Conservation (phyloP, 768 basidiomycete species). For the Mrakia blollopis region DNA sequence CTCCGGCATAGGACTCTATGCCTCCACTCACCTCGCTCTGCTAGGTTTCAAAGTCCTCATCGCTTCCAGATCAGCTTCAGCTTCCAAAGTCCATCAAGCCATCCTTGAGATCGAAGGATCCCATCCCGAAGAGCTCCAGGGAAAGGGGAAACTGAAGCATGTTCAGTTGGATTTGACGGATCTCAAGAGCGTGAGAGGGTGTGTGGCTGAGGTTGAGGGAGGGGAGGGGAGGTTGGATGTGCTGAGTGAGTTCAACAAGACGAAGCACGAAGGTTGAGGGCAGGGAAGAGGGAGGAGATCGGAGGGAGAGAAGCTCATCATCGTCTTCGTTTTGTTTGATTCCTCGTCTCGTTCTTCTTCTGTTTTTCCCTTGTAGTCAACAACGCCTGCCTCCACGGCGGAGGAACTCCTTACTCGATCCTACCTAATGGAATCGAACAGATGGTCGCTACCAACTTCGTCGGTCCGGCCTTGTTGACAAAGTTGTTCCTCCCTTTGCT, state of each 20-base stretch:
- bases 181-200: not conserved
- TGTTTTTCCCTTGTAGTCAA: not conserved
- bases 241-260: not conserved
- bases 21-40: not conserved
- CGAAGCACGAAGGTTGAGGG: not conserved
- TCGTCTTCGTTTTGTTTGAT: too few species aligned
- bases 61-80: not conserved
- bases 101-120: not conserved
- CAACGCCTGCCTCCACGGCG: conserved; percentile 1
- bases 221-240: not conserved
- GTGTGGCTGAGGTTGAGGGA: not conserved
- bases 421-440: not conserved
- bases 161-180: not conserved
- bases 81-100: not conserved
- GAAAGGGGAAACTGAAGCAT: not conserved
- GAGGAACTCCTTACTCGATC: not conserved
- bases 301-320: not conserved
- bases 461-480: not conserved
- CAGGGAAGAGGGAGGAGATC: not conserved
- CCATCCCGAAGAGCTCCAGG: not conserved
- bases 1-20: not conserved
- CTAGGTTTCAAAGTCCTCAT: not conserved
- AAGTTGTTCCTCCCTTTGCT: not conserved
- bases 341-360: not conserved
- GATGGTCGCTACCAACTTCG: conserved; percentile 3